Conservation (phyloP, 805 yeast genomes). For the Candida patagonica region DNA sequence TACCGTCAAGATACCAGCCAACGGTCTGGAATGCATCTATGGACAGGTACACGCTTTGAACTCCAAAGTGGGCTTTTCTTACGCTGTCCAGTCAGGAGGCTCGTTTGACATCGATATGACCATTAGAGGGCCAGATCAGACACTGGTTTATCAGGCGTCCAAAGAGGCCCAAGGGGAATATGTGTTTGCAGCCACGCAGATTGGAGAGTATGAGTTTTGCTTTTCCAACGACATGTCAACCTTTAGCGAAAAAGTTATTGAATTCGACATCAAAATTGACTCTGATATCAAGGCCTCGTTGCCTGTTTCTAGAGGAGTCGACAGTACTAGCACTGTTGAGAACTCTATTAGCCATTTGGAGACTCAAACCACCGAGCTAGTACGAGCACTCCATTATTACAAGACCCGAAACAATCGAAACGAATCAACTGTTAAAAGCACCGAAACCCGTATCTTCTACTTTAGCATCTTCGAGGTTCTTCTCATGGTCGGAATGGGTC, state of each 20-base stretch:
- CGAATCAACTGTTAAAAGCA: slow-evolving; percentile 76
- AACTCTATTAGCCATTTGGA: slow-evolving; percentile 23
- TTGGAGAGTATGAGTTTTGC: slow-evolving; percentile 84
- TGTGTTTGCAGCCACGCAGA: slow-evolving; percentile 50
- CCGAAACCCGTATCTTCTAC: slow-evolving; percentile 71
- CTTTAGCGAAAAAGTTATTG: slow-evolving; percentile 73
- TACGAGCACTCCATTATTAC: slow-evolving; percentile 56
- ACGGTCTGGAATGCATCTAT: slow-evolving; percentile 64
- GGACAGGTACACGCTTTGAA: slow-evolving; percentile 52
- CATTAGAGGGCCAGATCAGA: slow-evolving; percentile 46
- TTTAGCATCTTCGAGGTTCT: slow-evolving; percentile 62
- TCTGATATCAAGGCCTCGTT: slow-evolving; percentile 47
- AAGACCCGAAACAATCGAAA: slow-evolving; percentile 86
- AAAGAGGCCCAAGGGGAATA: slow-evolving; percentile 76
- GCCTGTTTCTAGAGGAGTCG: slow-evolving; percentile 35
- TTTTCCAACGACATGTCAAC: slow-evolving; percentile 76
- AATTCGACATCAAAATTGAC: slow-evolving; percentile 57
- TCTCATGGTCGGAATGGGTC: slow-evolving; percentile 69
- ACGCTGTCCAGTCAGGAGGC: slow-evolving; percentile 78
- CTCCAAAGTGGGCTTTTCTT: slow-evolving; percentile 61
- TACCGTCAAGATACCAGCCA: slow-evolving; percentile 68
- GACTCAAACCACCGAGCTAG: slow-evolving; percentile 21
- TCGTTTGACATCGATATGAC: slow-evolving; percentile 69
- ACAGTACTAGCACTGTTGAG: slow-evolving; percentile 25
- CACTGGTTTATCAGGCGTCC: slow-evolving; percentile 41